phyloP scores from a whole-genome alignment of 139 green algal species.

The Astrephomene gubernaculifera region DNA sequence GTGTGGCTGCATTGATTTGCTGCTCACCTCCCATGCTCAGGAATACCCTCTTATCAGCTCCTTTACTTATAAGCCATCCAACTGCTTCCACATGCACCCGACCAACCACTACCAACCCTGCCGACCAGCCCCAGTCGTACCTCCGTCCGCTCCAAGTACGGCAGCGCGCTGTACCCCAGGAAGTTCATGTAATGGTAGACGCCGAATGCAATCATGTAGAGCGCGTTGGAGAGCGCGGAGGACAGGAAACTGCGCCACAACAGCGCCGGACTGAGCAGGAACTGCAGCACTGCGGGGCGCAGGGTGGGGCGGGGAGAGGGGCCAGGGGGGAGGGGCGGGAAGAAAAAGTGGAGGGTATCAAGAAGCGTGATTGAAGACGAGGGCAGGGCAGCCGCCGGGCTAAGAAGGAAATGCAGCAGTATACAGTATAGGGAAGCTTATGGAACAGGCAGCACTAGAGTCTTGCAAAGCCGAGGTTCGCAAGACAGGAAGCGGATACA shows the following conservation, averaged over 20 bases:
- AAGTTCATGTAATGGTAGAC: conserved; percentile 98
- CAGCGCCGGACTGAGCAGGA: conserved; percentile 85
- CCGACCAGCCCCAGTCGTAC: conserved; percentile 44
- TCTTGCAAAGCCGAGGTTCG: no score
- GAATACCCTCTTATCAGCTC: neutral
- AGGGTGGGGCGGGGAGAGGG: no score
- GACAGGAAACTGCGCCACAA: conserved; percentile 74
- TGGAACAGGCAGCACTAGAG: neutral
- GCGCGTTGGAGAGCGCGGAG: conserved; percentile 68
- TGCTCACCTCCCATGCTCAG: neutral
- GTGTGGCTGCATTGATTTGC: neutral
- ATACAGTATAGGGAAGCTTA: neutral
- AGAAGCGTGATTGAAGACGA: no score
- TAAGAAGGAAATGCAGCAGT: neutral
- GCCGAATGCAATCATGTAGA: conserved; percentile 79
- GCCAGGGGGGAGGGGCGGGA: no score
- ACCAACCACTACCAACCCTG: no score
- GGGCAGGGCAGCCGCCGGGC: no score
- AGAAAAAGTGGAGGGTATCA: no score
- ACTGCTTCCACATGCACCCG: no score
- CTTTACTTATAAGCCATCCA: neutral
- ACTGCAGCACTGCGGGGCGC: conserved; percentile 85
- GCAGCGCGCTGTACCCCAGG: conserved; percentile 92
- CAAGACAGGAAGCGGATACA: no score
- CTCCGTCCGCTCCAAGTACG: conserved; percentile 91